Evolutionary conservation across 2,329 filamentous ascomycete genomes (phyloP).

Genomic region (Colletotrichum sidae): DNA sequence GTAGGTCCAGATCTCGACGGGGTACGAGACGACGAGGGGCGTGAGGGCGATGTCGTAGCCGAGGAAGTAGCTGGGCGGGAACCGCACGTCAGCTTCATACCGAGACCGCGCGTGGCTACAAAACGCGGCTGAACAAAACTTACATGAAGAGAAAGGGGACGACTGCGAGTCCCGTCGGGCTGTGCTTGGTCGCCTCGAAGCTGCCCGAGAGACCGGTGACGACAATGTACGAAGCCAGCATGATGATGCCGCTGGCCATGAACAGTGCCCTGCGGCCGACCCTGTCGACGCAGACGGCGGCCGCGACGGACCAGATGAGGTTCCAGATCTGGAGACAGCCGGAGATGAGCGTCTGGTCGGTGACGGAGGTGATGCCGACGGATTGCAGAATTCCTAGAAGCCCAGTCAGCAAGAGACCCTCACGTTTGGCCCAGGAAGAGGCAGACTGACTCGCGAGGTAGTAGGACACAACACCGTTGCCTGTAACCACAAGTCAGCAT

Average conservation of each 20-base stretch:
- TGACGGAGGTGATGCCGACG: constrained; percentile 46
- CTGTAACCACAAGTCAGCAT: background rate
- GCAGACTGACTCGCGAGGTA: constrained; percentile 45
- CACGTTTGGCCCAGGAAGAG: too few species aligned
- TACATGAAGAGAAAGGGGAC: constrained; percentile 52
- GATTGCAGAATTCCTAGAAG: constrained; percentile 43
- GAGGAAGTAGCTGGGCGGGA: constrained; percentile 44
- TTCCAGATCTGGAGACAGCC: constrained; percentile 32
- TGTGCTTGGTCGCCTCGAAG: constrained; percentile 37
- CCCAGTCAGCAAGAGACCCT: too few species aligned
- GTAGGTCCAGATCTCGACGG: constrained; percentile 44
- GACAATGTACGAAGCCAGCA: constrained; percentile 25
- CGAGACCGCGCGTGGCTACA: background rate
- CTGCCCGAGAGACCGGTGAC: constrained; percentile 27
- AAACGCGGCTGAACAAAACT: background rate
- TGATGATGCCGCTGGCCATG: constrained; percentile 16
- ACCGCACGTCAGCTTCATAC: background rate
- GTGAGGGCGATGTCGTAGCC: constrained; percentile 52
- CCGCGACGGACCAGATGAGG: constrained; percentile 20
- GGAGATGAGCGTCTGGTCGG: constrained; percentile 51
- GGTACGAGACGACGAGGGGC: constrained; percentile 46
- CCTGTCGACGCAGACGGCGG: constrained; percentile 21
- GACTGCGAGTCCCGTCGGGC: constrained; percentile 43
- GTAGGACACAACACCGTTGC: constrained; percentile 51
- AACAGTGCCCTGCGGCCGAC: constrained; percentile 20